phyloP scores from a whole-genome alignment of 495 filamentous ascomycete genomes.

The Daldinia vernicosa region DNA sequence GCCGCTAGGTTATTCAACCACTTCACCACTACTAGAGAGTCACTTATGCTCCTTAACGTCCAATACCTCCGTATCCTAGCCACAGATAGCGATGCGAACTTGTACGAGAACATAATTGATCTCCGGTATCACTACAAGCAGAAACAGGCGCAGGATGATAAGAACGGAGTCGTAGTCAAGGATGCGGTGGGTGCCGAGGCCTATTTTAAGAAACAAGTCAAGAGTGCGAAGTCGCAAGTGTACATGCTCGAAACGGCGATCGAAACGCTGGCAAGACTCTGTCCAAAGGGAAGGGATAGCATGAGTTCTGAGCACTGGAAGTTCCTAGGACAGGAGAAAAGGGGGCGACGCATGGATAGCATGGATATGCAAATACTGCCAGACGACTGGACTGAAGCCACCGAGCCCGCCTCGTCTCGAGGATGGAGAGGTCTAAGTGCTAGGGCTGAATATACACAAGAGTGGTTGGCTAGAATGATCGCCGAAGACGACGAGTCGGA shows the following conservation, averaged over 20 bases:
- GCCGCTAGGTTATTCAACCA: conserved; percentile 34
- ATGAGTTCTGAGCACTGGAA: background rate
- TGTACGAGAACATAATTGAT: conserved; percentile 31
- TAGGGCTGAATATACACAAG: background rate
- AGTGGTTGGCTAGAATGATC: background rate
- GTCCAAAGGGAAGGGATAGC: background rate
- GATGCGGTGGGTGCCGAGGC: conserved; percentile 11
- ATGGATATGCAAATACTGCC: background rate
- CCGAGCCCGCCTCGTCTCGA: background rate
- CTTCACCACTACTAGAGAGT: conserved; percentile 12
- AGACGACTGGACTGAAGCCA: background rate
- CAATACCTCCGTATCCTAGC: conserved; percentile 43
- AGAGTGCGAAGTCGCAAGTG: background rate
- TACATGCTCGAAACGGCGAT: conserved; percentile 20
- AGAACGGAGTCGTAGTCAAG: background rate
- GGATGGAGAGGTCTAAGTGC: background rate
- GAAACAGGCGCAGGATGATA: conserved; percentile 5
- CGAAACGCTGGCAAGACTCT: conserved; percentile 3
- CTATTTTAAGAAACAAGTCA: conserved; percentile 1
- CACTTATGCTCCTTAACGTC: conserved; percentile 31
- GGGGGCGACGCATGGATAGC: background rate
- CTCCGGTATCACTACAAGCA: conserved; percentile 26
- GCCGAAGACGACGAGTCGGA: background rate
- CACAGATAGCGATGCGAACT: conserved; percentile 23
- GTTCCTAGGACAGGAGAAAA: background rate